Evolutionary conservation across 108 stramenopile genomes (phyloP), one percentile per base, ranked within the genome.

Genomic region (Skeletonema menzelii): DNA sequence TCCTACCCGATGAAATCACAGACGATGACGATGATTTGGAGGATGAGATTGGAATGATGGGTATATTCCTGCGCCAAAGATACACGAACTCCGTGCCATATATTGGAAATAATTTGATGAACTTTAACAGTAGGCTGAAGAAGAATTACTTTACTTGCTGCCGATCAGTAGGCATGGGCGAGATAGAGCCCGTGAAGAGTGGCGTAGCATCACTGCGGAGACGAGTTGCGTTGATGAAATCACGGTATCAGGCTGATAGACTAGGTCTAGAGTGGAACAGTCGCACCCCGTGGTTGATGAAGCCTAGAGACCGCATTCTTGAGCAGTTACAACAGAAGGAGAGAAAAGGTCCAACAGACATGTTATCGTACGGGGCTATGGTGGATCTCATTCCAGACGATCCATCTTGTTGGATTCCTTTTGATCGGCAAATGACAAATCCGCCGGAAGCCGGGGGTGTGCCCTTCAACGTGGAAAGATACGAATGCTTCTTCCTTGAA

Each of bases 381-480:
- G 88, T 87, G 0, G 88, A 93, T 57, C 65, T 93, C 7, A 80
- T 93, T 32, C 92, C 92, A 7, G 84, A 88, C 31, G 72, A 62
- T 56, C 92, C 92, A 14, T 81, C 83, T 15, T 88, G 88, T 65
- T 91, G 92, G 92, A 78, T 93, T 35, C 87, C 85, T 11, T 88
- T 82, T 74, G 88, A 90, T 67, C 15, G 63, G 19, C 72, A 76
- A 12, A 79, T 89, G 76, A 59, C 83, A 37, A 67, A 32, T 34
- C 64, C 75, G 2, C 72, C 86, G 13, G 61, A 65, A 14, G n/a
- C 66, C 37, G 77, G 76, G 55, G 74, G 79, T 10, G 76, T 78
- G 53, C 64, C 73, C 42, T 81, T 86, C 53, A 86, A 82, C 27
- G 20, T 27, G 12, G 63, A 75, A 53, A 67, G 77, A 4, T 83